These are phyloP conservation scores for Candida sp. DNA, from an alignment of 1,139 yeast genomes.

Conservation along the genomic window DNA sequence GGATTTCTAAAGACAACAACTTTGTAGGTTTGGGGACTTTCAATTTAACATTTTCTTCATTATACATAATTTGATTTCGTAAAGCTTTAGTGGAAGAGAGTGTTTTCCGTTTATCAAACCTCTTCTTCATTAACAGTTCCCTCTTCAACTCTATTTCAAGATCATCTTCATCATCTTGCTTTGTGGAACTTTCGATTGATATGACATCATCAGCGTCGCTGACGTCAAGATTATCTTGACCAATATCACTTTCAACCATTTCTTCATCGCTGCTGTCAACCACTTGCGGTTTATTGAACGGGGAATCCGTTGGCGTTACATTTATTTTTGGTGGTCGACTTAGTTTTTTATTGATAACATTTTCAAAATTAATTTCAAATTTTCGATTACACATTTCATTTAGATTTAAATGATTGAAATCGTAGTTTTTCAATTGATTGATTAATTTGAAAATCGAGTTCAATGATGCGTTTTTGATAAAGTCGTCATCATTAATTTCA, in stretches of 20 bases:
- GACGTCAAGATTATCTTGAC: conserved; percentile 4
- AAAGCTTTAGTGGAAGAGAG: not conserved
- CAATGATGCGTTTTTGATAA: conserved; percentile 1
- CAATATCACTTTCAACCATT: conserved; percentile 14
- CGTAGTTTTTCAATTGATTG: conserved; percentile 2
- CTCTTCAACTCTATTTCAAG: not conserved
- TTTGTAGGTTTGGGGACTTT: not conserved
- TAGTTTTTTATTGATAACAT: conserved; percentile 14
- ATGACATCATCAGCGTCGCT: conserved; percentile 7
- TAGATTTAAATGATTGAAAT: conserved; percentile 3
- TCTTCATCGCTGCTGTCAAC: conserved; percentile 10
- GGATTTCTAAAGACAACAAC: not conserved
- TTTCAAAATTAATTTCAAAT: conserved; percentile 18
- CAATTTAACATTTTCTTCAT: not conserved
- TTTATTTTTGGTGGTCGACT: conserved; percentile 2
- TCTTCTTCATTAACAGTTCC: not conserved
- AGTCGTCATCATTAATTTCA: conserved; percentile 3
- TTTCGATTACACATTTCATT: conserved; percentile 7
- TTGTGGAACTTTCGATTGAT: conserved; percentile 1
- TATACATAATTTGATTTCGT: not conserved
- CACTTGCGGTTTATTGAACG: not conserved
- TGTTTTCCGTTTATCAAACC: not conserved
- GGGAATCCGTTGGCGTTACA: not conserved
- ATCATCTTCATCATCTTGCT: conserved; percentile 5
- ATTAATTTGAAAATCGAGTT: conserved; percentile 5